Evolutionary conservation across 164 flowering plant genomes (phyloP), one percentile per base, ranked within the genome.

Genomic region (Liquidambar formosana): DNA sequence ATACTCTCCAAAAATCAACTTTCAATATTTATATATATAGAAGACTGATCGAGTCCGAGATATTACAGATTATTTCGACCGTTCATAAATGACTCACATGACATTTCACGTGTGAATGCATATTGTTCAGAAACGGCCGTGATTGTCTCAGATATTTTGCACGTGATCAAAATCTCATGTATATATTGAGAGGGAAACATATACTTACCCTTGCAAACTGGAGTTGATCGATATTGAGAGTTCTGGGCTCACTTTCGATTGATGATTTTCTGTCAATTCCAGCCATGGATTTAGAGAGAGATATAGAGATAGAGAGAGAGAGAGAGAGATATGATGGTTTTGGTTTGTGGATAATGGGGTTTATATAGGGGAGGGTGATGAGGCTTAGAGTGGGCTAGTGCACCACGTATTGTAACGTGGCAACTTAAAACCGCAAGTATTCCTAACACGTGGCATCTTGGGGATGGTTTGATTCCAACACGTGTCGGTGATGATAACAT

Each of bases 241-340:
- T 84, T 19, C 81, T 74, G n/a, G 90, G 90, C 76, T 86, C 90
- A 1, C 21, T 72, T 18, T 86, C 90, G 14, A 86, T 82, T 0
- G 88, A 84, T 2, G 85, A 79, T 47, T 76, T 70, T 57, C 90
- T 79, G 12, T 77, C 82, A 25, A 81, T 75, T 27, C 67, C 10
- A 28, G 65, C 72, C 79, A 68, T 71, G 27, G 10, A 21, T 41
- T 3, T 19, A 61, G 26, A 48, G 46, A 71, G 65, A 64, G 14
- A 49, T n/a, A 8, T 18, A 26, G 64, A 48, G 9, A 53, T 14
- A 1, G 15, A 8, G 14, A 25, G 44, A 25, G 33, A 44, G 21
- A 26, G 10, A 6, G n/a, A n/a, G n/a, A n/a, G n/a, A n/a, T n/a
- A n/a, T n/a, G n/a, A n/a, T n/a, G n/a, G n/a, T n/a, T 33, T 33